These are phyloP conservation scores for Meyerozyma guilliermondii DNA, from an alignment of 1,139 yeast species.

Conservation along the genomic window DNA sequence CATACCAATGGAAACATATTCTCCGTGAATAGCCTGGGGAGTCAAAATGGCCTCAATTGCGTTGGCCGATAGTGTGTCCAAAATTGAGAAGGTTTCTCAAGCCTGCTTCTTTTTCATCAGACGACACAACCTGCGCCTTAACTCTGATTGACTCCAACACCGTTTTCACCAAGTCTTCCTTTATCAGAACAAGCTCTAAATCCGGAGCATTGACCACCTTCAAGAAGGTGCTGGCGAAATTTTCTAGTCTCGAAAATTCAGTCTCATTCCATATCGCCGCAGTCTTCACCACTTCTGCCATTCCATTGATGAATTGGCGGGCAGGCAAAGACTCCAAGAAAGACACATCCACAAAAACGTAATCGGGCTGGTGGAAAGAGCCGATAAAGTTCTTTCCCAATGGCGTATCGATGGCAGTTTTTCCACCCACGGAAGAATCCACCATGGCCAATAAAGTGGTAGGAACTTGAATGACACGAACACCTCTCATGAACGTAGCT, in stretches of 20 bases:
- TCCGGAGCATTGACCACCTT: constrained; percentile 45
- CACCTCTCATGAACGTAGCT: constrained; percentile 98
- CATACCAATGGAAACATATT: constrained; percentile 95
- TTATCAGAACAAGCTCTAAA: constrained; percentile 59
- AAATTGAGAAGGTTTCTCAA: constrained; percentile 87
- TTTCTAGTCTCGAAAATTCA: constrained; percentile 82
- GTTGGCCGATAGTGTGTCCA: constrained; percentile 97
- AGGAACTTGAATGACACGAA: constrained; percentile 89
- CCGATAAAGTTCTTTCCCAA: constrained; percentile 94
- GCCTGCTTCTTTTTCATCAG: constrained; percentile 95
- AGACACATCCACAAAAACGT: constrained; percentile 81
- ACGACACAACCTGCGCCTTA: constrained; percentile 89
- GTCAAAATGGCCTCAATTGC: constrained; percentile 96
- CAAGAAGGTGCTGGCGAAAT: constrained; percentile 63
- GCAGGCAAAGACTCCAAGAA: constrained; percentile 87
- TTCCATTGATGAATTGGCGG: constrained; percentile 94
- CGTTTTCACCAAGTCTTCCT: constrained; percentile 68
- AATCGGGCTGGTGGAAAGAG: constrained; percentile 94
- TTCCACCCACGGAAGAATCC: constrained; percentile 97
- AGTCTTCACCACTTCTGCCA: constrained; percentile 97
- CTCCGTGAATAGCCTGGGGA: constrained; percentile 96
- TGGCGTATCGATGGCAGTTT: constrained; percentile 98
- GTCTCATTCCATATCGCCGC: constrained; percentile 96
- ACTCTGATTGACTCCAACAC: constrained; percentile 85
- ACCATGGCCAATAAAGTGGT: constrained; percentile 95